Evolutionary conservation across 805 yeast species (phyloP).

Genomic region (Schwanniomyces occidentalis): DNA sequence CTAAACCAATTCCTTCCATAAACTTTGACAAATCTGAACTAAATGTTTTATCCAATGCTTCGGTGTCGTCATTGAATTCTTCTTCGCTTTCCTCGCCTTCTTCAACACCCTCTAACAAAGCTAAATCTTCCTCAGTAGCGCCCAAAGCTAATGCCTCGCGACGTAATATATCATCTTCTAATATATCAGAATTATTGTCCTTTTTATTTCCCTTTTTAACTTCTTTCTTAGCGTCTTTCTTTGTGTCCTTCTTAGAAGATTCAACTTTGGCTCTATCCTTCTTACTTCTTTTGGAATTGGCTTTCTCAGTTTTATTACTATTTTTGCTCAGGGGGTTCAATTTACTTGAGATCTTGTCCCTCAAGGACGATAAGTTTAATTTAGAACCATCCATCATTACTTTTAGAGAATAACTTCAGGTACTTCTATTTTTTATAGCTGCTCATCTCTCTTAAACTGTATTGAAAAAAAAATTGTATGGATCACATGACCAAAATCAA

Average conservation of each 20-base stretch:
- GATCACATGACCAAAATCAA: slow-evolving; percentile 1
- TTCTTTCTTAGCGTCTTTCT: slow-evolving; percentile 13
- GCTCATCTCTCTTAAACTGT: slow-evolving; percentile 9
- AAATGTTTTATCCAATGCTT: slow-evolving; percentile 43
- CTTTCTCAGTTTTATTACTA: slow-evolving; percentile 11
- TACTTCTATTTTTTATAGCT: background rate
- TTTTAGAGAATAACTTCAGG: background rate
- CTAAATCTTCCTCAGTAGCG: slow-evolving; percentile 81
- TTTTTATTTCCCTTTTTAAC: slow-evolving; percentile 3
- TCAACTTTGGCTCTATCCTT: slow-evolving; percentile 6
- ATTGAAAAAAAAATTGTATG: slow-evolving; percentile 3
- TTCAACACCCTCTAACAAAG: slow-evolving; percentile 54
- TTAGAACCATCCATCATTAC: slow-evolving; percentile 43
- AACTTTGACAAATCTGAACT: slow-evolving; percentile 57
- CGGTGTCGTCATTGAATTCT: slow-evolving; percentile 47
- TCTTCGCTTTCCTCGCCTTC: slow-evolving; percentile 55
- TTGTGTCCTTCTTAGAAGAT: slow-evolving; percentile 16
- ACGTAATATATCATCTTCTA: slow-evolving; percentile 38
- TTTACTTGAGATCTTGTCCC: slow-evolving; percentile 62
- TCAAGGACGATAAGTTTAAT: slow-evolving; percentile 56
- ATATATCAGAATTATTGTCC: slow-evolving; percentile 2
- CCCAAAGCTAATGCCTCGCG: slow-evolving; percentile 80
- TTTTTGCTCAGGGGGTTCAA: slow-evolving; percentile 21
- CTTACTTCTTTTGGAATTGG: slow-evolving; percentile 14
- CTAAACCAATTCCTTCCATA: slow-evolving; percentile 69